A percentile compares a stretch with the other conserved stretches of the same genome.
Conservation (phyloP, 2,329 filamentous ascomycete genomes). For the Aspergillus sp. region DNA sequence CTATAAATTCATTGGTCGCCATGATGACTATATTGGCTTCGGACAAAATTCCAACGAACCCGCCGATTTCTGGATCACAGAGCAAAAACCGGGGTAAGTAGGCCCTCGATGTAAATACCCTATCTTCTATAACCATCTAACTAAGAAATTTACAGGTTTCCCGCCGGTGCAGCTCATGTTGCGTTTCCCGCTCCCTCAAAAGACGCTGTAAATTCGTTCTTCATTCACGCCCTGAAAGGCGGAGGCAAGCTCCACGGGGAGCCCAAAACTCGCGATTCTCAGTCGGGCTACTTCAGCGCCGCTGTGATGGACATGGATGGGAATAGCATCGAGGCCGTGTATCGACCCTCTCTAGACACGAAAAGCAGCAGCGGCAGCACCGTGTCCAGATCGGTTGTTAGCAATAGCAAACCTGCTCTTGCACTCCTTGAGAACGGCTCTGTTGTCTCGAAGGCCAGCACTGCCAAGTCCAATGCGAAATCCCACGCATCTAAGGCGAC, state of each 20-base stretch:
- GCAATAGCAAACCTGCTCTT: constrained; percentile 33
- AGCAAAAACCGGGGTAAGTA: constrained; percentile 58
- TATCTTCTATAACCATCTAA: not conserved
- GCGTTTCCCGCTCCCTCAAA: constrained; percentile 68
- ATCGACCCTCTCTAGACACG: constrained; percentile 42
- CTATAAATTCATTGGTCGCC: constrained; percentile 67
- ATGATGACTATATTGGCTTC: constrained; percentile 62
- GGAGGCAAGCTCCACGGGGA: constrained; percentile 60
- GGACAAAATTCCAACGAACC: constrained; percentile 54
- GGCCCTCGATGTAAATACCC: not conserved
- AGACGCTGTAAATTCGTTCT: constrained; percentile 69
- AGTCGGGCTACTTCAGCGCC: constrained; percentile 60
- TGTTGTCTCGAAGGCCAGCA: constrained; percentile 36
- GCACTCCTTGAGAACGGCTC: constrained; percentile 40
- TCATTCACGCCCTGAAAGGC: constrained; percentile 66
- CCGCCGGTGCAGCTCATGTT: constrained; percentile 59
- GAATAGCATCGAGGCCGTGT: constrained; percentile 79
- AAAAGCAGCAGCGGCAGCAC: constrained; percentile 17
- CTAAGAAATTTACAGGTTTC: constrained; percentile 37
- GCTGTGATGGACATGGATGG: constrained; percentile 75
- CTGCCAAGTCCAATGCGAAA: constrained; percentile 28
- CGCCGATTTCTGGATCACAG: constrained; percentile 64
- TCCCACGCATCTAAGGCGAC: constrained; percentile 30
- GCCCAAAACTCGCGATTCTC: constrained; percentile 53
- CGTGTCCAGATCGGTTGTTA: constrained; percentile 25